phyloP scores from a whole-genome alignment of 2,329 filamentous ascomycete genomes.

The Epichloe uncinata region DNA sequence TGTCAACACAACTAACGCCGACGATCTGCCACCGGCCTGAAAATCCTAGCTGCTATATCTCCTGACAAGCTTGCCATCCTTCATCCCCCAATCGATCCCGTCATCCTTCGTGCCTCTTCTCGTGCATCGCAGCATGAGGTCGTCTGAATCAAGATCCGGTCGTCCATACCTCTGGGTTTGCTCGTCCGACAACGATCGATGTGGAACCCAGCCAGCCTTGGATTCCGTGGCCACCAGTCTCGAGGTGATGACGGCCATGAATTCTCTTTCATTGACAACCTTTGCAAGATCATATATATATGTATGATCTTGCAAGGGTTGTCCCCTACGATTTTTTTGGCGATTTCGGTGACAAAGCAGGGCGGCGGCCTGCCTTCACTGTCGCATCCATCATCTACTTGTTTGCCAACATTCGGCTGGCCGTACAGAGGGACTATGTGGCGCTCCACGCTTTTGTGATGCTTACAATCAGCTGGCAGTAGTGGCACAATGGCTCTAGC shows the following conservation, averaged over 20 bases:
- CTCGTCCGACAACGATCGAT: neutral
- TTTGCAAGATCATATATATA: no score
- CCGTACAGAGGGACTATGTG: conserved; percentile 41
- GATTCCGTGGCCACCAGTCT: conserved; percentile 26
- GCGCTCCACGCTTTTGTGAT: conserved; percentile 46
- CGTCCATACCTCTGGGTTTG: neutral
- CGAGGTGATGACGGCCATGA: conserved; percentile 23
- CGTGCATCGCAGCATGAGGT: no score
- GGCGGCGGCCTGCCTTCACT: conserved; percentile 48
- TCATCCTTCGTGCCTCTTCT: no score
- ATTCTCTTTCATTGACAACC: conserved; percentile 41
- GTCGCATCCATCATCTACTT: conserved; percentile 44
- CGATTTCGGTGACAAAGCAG: conserved; percentile 46
- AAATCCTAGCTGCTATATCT: no score
- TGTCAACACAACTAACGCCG: no score
- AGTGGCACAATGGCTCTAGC: conserved; percentile 59
- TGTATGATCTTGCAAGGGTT: conserved; percentile 49
- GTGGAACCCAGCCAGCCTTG: conserved; percentile 17
- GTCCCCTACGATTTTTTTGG: conserved; percentile 46
- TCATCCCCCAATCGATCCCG: no score
- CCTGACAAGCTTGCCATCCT: no score
- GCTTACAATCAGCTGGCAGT: conserved; percentile 50
- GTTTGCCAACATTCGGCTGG: conserved; percentile 45
- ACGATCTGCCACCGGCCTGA: no score
- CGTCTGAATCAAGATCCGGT: no score